A percentile compares a stretch with the other conserved stretches of the same genome.
phyloP scores from a whole-genome alignment of 2,329 filamentous ascomycete genomes.

The Fusarium sp. region DNA sequence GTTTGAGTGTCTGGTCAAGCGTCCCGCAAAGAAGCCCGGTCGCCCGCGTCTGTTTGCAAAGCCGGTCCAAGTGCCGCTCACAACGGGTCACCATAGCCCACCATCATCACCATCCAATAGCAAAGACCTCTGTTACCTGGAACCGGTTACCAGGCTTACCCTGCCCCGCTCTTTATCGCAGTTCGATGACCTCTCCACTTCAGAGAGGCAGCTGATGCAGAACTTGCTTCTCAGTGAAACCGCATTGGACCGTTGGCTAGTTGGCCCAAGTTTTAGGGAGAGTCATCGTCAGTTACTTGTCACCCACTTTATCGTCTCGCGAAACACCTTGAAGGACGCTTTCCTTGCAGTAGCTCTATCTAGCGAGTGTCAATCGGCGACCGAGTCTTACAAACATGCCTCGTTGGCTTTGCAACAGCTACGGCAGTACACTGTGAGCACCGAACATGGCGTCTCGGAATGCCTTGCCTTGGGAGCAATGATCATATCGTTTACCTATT shows the following conservation, averaged over 20 bases:
- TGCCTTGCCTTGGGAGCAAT: constrained; percentile 35
- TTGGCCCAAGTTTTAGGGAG: constrained; percentile 39
- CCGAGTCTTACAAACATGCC: constrained; percentile 20
- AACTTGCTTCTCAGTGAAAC: constrained; percentile 20
- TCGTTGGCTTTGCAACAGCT: constrained; percentile 30
- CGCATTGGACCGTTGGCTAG: constrained; percentile 27
- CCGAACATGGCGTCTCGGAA: constrained; percentile 13
- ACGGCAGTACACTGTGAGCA: constrained; percentile 16
- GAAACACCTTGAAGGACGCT: constrained; percentile 23
- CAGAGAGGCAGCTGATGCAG: constrained; percentile 15
- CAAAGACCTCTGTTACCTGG: not conserved
- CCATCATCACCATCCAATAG: not conserved
- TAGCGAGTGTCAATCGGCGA: not conserved
- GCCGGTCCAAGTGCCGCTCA: not conserved
- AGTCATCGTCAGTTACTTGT: constrained; percentile 28
- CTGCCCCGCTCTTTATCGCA: not conserved
- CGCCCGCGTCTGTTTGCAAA: constrained; percentile 11
- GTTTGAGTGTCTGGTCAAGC: constrained; percentile 27
- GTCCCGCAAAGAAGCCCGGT: constrained; percentile 28
- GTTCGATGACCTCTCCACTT: not conserved
- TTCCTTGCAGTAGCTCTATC: constrained; percentile 31
- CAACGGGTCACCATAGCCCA: not conserved
- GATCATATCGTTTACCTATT: constrained; percentile 35
- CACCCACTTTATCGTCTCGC: constrained; percentile 18
- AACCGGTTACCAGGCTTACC: not conserved